Evolutionary conservation across 2,329 filamentous ascomycete genomes (phyloP).

Genomic region (Colletotrichum orbiculare): DNA sequence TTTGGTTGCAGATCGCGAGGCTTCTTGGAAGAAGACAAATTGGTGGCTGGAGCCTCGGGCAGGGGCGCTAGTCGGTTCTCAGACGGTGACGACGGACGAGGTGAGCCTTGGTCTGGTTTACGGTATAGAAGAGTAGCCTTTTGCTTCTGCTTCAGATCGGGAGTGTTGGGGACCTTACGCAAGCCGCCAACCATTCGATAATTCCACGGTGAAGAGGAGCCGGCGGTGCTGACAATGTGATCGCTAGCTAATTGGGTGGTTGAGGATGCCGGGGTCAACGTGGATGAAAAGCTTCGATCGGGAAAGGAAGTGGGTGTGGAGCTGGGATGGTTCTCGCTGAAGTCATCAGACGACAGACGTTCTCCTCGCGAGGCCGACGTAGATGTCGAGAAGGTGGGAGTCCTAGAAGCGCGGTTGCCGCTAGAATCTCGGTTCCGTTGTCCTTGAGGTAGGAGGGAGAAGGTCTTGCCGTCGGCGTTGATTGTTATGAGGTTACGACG

Average conservation of each 20-base stretch:
- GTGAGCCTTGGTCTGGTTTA: conserved; percentile 23
- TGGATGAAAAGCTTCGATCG: conserved; percentile 55
- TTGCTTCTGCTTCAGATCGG: conserved; percentile 57
- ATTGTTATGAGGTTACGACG: conserved; percentile 60
- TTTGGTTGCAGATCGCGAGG: conserved; percentile 38
- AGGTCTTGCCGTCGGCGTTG: conserved; percentile 66
- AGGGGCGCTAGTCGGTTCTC: conserved; percentile 46
- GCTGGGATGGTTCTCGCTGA: conserved; percentile 59
- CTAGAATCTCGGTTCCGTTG: conserved; percentile 17
- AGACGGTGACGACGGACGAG: conserved; percentile 36
- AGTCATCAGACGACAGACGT: conserved; percentile 58
- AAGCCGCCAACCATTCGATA: conserved; percentile 66
- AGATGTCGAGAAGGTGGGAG: conserved; percentile 57
- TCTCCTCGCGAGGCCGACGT: conserved; percentile 61
- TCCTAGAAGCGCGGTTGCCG: conserved; percentile 46
- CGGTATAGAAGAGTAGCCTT: conserved; percentile 34
- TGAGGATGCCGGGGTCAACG: conserved; percentile 46
- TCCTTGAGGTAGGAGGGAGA: conserved; percentile 58
- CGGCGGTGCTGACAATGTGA: conserved; percentile 39
- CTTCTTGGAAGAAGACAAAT: conserved; percentile 12
- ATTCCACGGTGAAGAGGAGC: conserved; percentile 59
- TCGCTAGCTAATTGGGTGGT: conserved; percentile 50
- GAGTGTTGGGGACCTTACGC: conserved; percentile 61
- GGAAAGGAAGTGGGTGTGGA: conserved; percentile 61
- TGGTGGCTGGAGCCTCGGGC: conserved; percentile 40